Evolutionary conservation across 2,329 filamentous ascomycete genomes (phyloP).

Genomic region (Xylariaceae sp.): DNA sequence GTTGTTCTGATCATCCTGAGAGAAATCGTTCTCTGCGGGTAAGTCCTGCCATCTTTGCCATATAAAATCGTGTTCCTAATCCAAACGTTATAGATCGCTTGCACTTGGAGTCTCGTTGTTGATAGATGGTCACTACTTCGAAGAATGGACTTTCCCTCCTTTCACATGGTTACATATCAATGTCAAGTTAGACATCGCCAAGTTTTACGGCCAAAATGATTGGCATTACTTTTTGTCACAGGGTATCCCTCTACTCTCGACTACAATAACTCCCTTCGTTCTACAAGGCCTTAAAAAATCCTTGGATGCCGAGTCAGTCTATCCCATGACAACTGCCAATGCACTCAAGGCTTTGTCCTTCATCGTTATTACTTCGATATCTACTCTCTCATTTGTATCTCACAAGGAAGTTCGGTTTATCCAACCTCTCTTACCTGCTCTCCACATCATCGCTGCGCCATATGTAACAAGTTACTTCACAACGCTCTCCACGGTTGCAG

Average conservation of each 20-base stretch:
- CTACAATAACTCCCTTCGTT: slow-evolving; percentile 75
- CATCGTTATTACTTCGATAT: slow-evolving; percentile 56
- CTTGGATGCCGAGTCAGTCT: slow-evolving; percentile 34
- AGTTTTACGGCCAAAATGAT: slow-evolving; percentile 88
- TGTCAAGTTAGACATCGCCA: slow-evolving; percentile 76
- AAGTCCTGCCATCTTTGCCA: slow-evolving; percentile 19
- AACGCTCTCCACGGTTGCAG: slow-evolving; percentile 30
- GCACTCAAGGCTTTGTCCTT: slow-evolving; percentile 54
- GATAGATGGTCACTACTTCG: slow-evolving; percentile 77
- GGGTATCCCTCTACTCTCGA: slow-evolving; percentile 82
- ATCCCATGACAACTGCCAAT: slow-evolving; percentile 35
- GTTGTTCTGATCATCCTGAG: slow-evolving; percentile 51
- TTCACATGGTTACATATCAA: slow-evolving; percentile 89
- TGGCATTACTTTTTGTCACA: slow-evolving; percentile 93
- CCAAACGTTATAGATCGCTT: slow-evolving; percentile 33
- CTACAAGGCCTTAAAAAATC: slow-evolving; percentile 58
- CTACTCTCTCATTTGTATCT: slow-evolving; percentile 69
- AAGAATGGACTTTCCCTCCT: slow-evolving; percentile 81
- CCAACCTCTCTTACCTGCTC: slow-evolving; percentile 82
- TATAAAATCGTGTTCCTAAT: neutral
- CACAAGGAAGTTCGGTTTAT: slow-evolving; percentile 99
- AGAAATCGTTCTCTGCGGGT: slow-evolving; percentile 62
- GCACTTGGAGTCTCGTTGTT: slow-evolving; percentile 61
- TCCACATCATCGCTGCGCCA: slow-evolving; percentile 75
- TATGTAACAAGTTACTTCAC: slow-evolving; percentile 63